Conservation (phyloP, 2,329 filamentous ascomycete species). For the Aciculosporium take region DNA sequence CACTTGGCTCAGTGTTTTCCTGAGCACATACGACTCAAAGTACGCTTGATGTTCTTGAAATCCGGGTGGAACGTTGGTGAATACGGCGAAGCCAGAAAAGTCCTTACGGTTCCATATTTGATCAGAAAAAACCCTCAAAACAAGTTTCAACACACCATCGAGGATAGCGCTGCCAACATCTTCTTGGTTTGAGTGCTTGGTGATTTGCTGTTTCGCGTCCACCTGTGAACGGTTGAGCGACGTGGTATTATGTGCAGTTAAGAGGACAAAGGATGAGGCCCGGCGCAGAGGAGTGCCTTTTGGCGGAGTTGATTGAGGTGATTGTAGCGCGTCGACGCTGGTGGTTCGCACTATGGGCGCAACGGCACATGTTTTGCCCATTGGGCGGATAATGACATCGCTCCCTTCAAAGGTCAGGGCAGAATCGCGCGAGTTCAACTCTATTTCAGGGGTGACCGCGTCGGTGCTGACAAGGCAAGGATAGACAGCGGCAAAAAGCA, state of each 20-base stretch:
- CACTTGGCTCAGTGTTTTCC: conserved; percentile 58
- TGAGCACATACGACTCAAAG: conserved; percentile 81
- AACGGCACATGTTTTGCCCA: conserved; percentile 41
- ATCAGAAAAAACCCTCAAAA: conserved; percentile 69
- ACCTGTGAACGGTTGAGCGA: conserved; percentile 36
- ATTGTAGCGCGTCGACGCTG: conserved; percentile 36
- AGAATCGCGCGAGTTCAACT: conserved; percentile 72
- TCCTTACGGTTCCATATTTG: conserved; percentile 79
- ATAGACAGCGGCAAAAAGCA: conserved; percentile 68
- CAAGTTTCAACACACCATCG: conserved; percentile 62
- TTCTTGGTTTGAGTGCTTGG: conserved; percentile 16
- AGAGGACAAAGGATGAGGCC: conserved; percentile 80
- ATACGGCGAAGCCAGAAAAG: conserved; percentile 75
- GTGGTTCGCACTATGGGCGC: conserved; percentile 63
- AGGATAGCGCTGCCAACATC: conserved; percentile 55
- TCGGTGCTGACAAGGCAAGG: conserved; percentile 81
- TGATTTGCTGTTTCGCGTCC: conserved; percentile 10
- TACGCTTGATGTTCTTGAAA: conserved; percentile 91
- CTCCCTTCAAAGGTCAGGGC: conserved; percentile 72
- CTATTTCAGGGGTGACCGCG: conserved; percentile 66
- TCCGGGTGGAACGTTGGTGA: conserved; percentile 76
- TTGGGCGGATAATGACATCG: conserved; percentile 69
- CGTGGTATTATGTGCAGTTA: conserved; percentile 55
- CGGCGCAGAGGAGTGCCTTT: conserved; percentile 54
- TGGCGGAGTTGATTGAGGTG: conserved; percentile 30